phyloP scores from a whole-genome alignment of 129 eudicot species.

The Flaveria brownii region DNA sequence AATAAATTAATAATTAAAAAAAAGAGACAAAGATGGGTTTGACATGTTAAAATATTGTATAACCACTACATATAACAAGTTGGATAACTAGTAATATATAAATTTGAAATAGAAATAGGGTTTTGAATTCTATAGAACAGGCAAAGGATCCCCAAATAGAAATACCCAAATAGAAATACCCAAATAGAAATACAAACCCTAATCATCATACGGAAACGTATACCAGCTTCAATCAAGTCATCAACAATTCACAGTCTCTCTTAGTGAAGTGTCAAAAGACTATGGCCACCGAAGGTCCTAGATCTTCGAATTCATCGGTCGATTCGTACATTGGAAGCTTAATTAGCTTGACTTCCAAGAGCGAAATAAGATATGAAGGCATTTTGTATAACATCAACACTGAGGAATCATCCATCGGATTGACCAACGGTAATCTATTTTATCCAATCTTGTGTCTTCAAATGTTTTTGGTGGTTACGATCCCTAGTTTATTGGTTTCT shows the following conservation, averaged over 20 bases:
- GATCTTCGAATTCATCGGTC: conserved; percentile 67
- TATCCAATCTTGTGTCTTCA: not conserved
- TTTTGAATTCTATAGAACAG: no score
- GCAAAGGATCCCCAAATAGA: no score
- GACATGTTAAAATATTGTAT: no score
- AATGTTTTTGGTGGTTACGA: conserved; percentile 9
- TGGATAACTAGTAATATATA: no score
- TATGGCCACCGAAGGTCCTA: conserved; percentile 77
- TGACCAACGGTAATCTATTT: conserved; percentile 58
- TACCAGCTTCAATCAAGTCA: conserved; percentile 16
- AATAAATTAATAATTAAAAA: no score
- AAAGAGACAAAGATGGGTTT: no score
- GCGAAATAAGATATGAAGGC: conserved; percentile 94
- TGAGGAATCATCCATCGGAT: conserved; percentile 84
- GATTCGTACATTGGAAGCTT: conserved; percentile 89
- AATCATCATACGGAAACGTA: not conserved
- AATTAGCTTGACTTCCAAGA: conserved; percentile 85
- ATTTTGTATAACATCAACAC: conserved; percentile 77
- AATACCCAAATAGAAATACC: no score
- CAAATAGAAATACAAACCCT: conserved; percentile 22
- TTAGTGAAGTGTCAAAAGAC: conserved; percentile 6
- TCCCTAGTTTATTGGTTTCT: not conserved
- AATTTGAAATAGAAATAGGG: no score
- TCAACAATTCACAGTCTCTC: conserved; percentile 20
- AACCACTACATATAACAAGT: no score